These are phyloP conservation scores for Plasmodium gonderi DNA, from an alignment of 169 alveolate species.

Conservation along the genomic window DNA sequence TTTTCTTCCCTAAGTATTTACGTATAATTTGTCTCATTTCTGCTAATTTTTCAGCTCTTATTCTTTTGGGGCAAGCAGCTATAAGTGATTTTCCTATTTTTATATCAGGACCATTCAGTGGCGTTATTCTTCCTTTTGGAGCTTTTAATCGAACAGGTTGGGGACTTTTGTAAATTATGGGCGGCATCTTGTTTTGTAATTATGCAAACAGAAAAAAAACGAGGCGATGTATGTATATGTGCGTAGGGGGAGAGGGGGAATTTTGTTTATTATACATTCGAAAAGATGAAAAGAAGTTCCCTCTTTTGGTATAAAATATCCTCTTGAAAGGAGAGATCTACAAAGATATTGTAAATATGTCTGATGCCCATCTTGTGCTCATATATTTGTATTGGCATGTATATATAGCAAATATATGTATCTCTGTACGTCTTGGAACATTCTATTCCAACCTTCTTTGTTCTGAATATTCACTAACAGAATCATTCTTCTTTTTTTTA, in stretches of 20 bases:
- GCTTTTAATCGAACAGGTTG: slow-evolving; percentile 82
- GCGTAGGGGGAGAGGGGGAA: not conserved
- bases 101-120: slow-evolving; percentile 80
- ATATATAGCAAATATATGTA: too few relatives aligned
- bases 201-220: not conserved
- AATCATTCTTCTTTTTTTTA: not conserved
- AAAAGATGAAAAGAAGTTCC: not conserved
- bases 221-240: not conserved
- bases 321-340: not conserved
- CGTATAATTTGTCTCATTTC: slow-evolving; percentile 82
- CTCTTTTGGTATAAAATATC: not conserved
- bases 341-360: not conserved
- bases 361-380: not conserved
- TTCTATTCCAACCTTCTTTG: not conserved
- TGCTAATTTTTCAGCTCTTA: slow-evolving; percentile 81
- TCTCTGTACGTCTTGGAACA: not conserved
- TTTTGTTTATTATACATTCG: not conserved
- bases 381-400: too few relatives aligned
- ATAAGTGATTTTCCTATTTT: slow-evolving; percentile 81
- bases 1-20: slow-evolving; percentile 78
- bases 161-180: slow-evolving; percentile 82
- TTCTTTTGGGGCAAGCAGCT: slow-evolving; percentile 83
- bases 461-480: not conserved
- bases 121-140: slow-evolving; percentile 85
- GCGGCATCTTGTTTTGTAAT: slow-evolving; percentile 80